Percentiles rank a stretch among this genome's conserved stretches.
phyloP scores from a whole-genome alignment of 163 green algal species.

The Trebouxiophyceae sp. region DNA sequence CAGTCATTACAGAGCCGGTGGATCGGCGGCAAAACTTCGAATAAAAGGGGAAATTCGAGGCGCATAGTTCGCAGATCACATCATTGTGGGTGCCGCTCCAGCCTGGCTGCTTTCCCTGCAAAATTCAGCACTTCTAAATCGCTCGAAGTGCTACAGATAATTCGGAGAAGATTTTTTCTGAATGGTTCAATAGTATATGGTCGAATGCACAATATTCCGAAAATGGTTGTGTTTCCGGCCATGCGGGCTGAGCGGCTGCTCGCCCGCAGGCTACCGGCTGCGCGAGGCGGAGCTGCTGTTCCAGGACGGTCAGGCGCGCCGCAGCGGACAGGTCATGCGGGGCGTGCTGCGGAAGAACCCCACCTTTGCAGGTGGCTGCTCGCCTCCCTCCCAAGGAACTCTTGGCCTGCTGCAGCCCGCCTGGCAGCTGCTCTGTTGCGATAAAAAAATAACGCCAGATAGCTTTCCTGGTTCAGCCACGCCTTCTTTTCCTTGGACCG shows the following conservation, averaged over 20 bases:
- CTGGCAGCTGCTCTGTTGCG: too few species aligned
- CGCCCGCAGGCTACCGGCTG: conserved; percentile 17
- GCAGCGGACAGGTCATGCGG: conserved; percentile 16
- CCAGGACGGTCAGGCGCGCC: conserved; percentile 17
- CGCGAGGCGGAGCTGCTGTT: conserved; percentile 30
- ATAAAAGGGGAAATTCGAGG: background rate
- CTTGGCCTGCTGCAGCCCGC: background rate
- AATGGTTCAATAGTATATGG: too few species aligned
- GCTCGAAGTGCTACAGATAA: too few species aligned
- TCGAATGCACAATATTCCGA: too few species aligned
- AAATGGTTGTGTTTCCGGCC: too few species aligned
- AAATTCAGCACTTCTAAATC: too few species aligned
- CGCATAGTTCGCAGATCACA: background rate
- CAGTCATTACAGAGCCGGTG: background rate
- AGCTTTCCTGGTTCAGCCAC: too few species aligned
- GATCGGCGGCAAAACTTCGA: background rate
- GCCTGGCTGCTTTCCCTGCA: too few species aligned
- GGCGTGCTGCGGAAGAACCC: conserved; percentile 28
- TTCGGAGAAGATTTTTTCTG: too few species aligned
- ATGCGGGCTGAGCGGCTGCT: background rate
- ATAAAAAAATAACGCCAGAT: too few species aligned
- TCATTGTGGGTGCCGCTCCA: background rate
- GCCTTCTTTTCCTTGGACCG: too few species aligned
- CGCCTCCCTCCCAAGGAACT: too few species aligned
- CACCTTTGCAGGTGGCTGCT: conserved; percentile 32